Evolutionary conservation across 2,329 filamentous ascomycete genomes (phyloP).

Genomic region (Clarireedia monteithiana): DNA sequence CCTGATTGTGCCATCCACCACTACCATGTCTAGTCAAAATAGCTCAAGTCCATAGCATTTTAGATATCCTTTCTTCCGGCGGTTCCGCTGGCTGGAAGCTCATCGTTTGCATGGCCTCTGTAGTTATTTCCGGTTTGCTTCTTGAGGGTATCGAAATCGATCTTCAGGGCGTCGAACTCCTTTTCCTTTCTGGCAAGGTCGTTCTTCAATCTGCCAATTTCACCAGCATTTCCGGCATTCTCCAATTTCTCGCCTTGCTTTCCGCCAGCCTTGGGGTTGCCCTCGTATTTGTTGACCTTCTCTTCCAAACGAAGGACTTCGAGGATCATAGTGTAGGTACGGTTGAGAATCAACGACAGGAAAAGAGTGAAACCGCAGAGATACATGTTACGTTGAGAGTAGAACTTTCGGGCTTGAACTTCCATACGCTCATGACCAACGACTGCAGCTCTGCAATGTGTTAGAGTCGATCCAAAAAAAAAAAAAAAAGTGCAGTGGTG

Average conservation of each 20-base stretch:
- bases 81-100: no score
- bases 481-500: neutral
- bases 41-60: neutral
- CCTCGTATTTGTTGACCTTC: constrained; percentile 77
- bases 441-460: constrained; percentile 48
- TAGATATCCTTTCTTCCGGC: neutral
- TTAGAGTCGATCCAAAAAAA: constrained; percentile 17
- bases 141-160: neutral
- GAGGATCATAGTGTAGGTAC: constrained; percentile 79
- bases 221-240: constrained; percentile 64
- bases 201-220: constrained; percentile 62
- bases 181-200: constrained; percentile 66
- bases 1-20: no score
- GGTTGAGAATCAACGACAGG: constrained; percentile 96
- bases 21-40: no score
- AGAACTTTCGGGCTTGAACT: constrained; percentile 99
- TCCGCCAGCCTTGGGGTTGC: constrained; percentile 47
- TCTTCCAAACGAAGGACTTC: constrained; percentile 66
- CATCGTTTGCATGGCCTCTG: neutral
- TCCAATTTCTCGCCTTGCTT: constrained; percentile 68
- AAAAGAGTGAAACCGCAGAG: constrained; percentile 99
- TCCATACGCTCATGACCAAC: constrained; percentile 94
- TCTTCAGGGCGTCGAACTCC: constrained; percentile 83
- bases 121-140: neutral
- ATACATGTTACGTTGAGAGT: constrained; percentile 99